Evolutionary conservation across 148 eudicot genomes (phyloP).

Genomic region (Cornus suecica): DNA sequence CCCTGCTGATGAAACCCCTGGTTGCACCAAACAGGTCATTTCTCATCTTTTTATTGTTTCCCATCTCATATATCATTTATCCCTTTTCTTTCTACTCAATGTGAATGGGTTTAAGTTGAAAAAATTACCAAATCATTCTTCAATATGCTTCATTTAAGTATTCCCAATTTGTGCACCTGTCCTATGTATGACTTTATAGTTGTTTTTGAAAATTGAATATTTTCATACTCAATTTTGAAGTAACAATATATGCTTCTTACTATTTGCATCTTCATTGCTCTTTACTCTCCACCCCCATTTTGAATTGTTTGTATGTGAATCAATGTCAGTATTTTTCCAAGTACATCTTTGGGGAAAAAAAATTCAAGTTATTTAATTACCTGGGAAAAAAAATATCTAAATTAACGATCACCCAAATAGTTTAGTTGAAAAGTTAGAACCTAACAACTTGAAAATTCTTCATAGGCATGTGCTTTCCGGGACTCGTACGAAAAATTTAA

Average conservation of each 20-base stretch:
- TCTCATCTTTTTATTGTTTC: background rate
- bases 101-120: background rate
- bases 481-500: conserved; percentile 98
- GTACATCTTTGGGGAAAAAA: too few species aligned
- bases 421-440: background rate
- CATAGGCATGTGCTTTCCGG: conserved; percentile 95
- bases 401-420: background rate
- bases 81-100: background rate
- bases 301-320: background rate
- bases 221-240: background rate
- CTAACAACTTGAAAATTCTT: background rate
- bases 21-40: conserved; percentile 96
- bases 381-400: too few species aligned
- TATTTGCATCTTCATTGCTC: background rate
- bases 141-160: background rate
- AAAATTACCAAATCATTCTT: background rate
- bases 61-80: background rate
- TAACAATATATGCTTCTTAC: background rate
- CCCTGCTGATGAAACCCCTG: conserved; percentile 99
- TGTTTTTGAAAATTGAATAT: too few species aligned
- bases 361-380: too few species aligned
- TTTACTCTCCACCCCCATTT: background rate
- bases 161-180: background rate
- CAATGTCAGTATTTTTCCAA: background rate
- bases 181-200: too few species aligned